Percentiles rank a stretch among this genome's conserved stretches.
These are phyloP conservation scores for Uncinocarpus reesii DNA, from an alignment of 2,329 filamentous ascomycete species.

Conservation along the genomic window DNA sequence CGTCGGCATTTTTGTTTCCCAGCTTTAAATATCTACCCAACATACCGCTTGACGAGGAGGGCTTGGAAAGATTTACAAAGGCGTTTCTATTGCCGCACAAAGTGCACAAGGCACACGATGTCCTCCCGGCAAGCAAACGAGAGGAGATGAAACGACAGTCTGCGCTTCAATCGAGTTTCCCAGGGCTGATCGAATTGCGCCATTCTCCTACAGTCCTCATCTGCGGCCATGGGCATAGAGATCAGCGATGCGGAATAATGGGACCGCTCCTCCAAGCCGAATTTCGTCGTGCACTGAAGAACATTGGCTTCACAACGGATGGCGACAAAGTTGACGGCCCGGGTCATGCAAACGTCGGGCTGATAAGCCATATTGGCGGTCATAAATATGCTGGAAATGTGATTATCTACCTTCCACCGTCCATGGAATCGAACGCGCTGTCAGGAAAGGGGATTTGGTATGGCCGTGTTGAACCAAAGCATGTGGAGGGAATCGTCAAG, in stretches of 20 bases:
- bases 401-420: constrained; percentile 59
- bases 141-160: constrained; percentile 40
- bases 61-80: constrained; percentile 39
- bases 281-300: constrained; percentile 46
- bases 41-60: constrained; percentile 53
- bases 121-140: constrained; percentile 24
- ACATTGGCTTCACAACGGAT: constrained; percentile 23
- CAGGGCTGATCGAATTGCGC: constrained; percentile 56
- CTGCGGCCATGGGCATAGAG: constrained; percentile 76
- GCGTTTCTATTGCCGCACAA: constrained; percentile 33
- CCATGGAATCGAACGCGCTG: constrained; percentile 23
- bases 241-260: constrained; percentile 69
- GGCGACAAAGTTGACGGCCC: constrained; percentile 22
- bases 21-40: constrained; percentile 70
- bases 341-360: constrained; percentile 32
- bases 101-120: constrained; percentile 27
- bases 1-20: constrained; percentile 66
- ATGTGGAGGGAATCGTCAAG: constrained; percentile 79
- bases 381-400: constrained; percentile 95
- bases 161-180: constrained; percentile 40
- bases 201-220: constrained; percentile 54
- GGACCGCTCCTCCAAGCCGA: constrained; percentile 62
- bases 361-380: constrained; percentile 76
- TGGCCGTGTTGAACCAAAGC: constrained; percentile 67
- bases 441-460: constrained; percentile 61